Base-by-base conservation (phyloP, 352 stramenopile genomes). In the Pythium aristosporum region DNA sequence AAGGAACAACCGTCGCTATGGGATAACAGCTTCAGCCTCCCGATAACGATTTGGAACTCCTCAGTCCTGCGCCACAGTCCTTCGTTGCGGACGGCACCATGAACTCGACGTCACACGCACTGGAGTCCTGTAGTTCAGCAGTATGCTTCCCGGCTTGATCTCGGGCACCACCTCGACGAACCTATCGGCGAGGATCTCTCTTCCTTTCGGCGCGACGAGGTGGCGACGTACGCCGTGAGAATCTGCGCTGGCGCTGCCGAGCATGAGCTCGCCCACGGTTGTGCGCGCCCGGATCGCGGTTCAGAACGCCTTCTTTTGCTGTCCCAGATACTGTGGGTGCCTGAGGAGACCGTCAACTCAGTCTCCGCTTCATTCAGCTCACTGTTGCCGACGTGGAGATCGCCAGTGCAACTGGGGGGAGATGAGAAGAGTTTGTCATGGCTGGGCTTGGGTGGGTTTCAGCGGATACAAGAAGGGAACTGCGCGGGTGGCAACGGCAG, bases 51-150 rank as follows among this genome's bases (percentile, higher is more conserved):
- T 30, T 30, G 25, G 25, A 30, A 30, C 25, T 5, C 25, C 25
- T 2, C 25, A 30, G 25, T 30, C 25, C 25, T 30, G 25, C 25
- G 25, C 5, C 25, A 30, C 25, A 30, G 25, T 30, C n/a, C 41
- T 16, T 47, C 15, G 15, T 47, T 9, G n/a, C 41, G n/a, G 15
- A 10, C 15, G 41, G 9, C 15, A 23, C 21, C 28, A 25, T 47
- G 41, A 47, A 21, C 9, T 47, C 41, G 3, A 47, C 15, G 7
- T n/a, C 41, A 47, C 41, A 47, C 41, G 8, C n/a, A 47, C 41
- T n/a, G 41, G 9, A 21, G 76, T 74, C 54, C 79, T 85, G 74
- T 83, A 87, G 30, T 71, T 75, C 30, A 89, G 66, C 30, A 86
- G 60, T 48, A 77, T 72, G 9, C 72, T 71, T 32, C 57, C 76